A percentile compares a stretch with the other conserved stretches of the same genome.
Evolutionary conservation across 768 basidiomycete genomes (phyloP).

Genomic region (Lanmaoa pseudosensibilis): DNA sequence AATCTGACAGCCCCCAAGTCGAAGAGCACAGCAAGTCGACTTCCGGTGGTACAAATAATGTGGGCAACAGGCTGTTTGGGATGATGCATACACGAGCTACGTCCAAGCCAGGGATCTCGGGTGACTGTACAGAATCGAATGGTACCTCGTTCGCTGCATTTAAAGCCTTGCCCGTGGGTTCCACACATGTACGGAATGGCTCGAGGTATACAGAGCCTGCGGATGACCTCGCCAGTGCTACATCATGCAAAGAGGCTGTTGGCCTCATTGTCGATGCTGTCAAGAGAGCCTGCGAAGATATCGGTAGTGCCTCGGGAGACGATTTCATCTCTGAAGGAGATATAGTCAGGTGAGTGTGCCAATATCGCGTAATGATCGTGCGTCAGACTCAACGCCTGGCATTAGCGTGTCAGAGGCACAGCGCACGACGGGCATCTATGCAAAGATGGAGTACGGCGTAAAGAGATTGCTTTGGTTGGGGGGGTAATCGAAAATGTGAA

Average conservation of each 20-base stretch:
- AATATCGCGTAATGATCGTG: neutral
- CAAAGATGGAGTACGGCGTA: constrained; percentile 92
- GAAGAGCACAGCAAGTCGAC: neutral
- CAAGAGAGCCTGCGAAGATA: constrained; percentile 61
- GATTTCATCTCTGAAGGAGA: constrained; percentile 64
- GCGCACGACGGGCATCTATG: constrained; percentile 79
- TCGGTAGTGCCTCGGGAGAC: constrained; percentile 44
- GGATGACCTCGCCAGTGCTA: constrained; percentile 60
- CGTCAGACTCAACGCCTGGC: neutral
- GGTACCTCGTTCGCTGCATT: constrained; percentile 67
- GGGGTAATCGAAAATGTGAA: constrained; percentile 39
- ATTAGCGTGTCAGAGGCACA: constrained; percentile 78
- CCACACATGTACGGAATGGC: constrained; percentile 46
- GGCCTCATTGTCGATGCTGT: constrained; percentile 75
- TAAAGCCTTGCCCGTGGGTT: constrained; percentile 76
- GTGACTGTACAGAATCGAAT: constrained; percentile 33
- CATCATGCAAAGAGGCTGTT: constrained; percentile 74
- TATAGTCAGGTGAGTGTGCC: constrained; percentile 67
- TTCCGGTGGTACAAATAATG: neutral
- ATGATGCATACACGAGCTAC: constrained; percentile 22
- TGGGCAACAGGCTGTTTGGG: constrained; percentile 25
- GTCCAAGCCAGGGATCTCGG: constrained; percentile 35
- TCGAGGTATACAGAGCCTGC: constrained; percentile 52
- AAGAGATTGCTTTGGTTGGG: constrained; percentile 90
- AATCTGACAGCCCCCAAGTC: neutral